Evolutionary conservation across 2,329 filamentous ascomycete species (phyloP).

Genomic region (Elsinoe necatrix): DNA sequence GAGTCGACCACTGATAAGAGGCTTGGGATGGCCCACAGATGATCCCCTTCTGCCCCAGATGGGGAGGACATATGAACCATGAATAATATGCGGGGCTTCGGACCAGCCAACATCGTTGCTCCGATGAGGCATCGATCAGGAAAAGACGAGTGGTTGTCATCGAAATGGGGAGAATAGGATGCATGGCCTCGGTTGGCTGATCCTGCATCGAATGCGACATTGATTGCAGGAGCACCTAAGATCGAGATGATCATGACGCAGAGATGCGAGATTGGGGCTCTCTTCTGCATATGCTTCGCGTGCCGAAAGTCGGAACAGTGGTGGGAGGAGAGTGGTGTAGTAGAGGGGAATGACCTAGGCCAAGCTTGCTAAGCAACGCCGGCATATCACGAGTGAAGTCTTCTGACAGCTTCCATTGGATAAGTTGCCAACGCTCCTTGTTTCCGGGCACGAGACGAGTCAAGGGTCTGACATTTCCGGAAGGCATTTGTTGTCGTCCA

Average conservation of each 20-base stretch:
- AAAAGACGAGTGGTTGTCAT: not conserved
- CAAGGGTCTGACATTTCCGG: not conserved
- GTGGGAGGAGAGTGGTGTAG: not conserved
- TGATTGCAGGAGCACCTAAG: not conserved
- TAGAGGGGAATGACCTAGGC: conserved; percentile 1
- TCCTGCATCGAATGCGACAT: not conserved
- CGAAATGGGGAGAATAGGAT: not conserved
- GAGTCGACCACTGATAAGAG: conserved; percentile 1
- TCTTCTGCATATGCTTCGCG: conserved; percentile 1
- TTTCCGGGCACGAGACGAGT: not conserved
- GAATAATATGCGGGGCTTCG: conserved; percentile 11
- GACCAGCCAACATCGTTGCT: conserved; percentile 1
- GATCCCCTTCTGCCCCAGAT: conserved; percentile 6
- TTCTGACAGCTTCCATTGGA: conserved; percentile 11
- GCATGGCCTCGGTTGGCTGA: not conserved
- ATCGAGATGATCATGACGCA: conserved; percentile 12
- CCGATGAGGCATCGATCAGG: not conserved
- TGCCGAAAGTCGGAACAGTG: not conserved
- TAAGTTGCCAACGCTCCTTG: conserved; percentile 12
- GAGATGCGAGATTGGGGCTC: not conserved
- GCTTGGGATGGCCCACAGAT: conserved; percentile 3
- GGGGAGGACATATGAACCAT: conserved; percentile 1
- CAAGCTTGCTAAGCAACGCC: conserved; percentile 12
- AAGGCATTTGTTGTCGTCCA: not conserved
- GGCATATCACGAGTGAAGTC: not conserved